Conservation (phyloP, 75 land plant genomes). For the Selaginella tamariscina region DNA sequence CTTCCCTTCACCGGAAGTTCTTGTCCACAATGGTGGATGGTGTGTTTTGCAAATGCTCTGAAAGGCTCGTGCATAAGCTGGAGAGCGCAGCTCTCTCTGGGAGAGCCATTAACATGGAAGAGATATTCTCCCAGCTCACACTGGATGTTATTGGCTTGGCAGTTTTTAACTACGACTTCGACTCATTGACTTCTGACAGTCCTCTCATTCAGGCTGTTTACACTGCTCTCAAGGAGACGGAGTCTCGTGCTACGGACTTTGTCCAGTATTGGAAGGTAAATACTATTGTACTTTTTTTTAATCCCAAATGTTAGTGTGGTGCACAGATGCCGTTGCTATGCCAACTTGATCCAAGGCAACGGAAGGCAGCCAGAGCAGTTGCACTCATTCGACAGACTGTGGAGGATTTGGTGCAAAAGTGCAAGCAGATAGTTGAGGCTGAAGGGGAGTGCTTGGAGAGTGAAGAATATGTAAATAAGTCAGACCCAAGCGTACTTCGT, state of each 20-base stretch:
- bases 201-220: conserved; percentile 96
- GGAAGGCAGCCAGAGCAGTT: conserved; percentile 83
- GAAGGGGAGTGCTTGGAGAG: conserved; percentile 65
- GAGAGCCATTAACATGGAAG: conserved; percentile 80
- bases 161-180: conserved; percentile 88
- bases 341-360: conserved; percentile 82
- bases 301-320: background rate
- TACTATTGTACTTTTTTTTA: background rate
- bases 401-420: conserved; percentile 67
- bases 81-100: conserved; percentile 30
- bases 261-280: conserved; percentile 95
- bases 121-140: conserved; percentile 76
- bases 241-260: conserved; percentile 80
- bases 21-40: conserved; percentile 81
- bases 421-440: conserved; percentile 80
- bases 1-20: conserved; percentile 85
- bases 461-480: conserved; percentile 93
- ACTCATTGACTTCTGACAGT: conserved; percentile 70
- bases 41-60: conserved; percentile 80
- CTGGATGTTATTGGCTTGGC: conserved; percentile 93
- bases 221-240: conserved; percentile 95
- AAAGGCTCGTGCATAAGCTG: conserved; percentile 65
- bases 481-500: conserved; percentile 92
- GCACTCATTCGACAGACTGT: conserved; percentile 61
- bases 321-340: conserved; percentile 61